These are phyloP conservation scores for Tephrocybe sp. DNA, from an alignment of 768 basidiomycete species.

Conservation along the genomic window DNA sequence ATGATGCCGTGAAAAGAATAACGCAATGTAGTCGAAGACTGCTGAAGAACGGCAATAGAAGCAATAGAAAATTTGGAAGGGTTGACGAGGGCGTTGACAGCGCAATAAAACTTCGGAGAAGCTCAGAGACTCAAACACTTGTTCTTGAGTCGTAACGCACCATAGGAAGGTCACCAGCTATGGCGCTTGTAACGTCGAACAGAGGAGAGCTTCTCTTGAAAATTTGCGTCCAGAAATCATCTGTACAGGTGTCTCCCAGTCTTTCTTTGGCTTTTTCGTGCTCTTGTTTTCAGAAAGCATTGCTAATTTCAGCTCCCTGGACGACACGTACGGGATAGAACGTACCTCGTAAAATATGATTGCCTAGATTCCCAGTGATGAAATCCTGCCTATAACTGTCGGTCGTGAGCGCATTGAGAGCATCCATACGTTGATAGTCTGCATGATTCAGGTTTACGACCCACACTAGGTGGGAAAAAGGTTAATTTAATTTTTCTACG, in stretches of 20 bases:
- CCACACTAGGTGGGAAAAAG: constrained; percentile 23
- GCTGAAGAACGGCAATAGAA: constrained; percentile 40
- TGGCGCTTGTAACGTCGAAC: constrained; percentile 13
- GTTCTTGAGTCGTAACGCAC: constrained; percentile 19
- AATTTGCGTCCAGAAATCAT: constrained; percentile 22
- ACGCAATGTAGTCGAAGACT: constrained; percentile 30
- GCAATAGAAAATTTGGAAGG: constrained; percentile 37
- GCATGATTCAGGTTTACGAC: constrained; percentile 30
- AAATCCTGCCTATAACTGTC: constrained; percentile 35
- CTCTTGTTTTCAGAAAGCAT: constrained; percentile 20
- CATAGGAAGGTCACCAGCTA: constrained; percentile 31
- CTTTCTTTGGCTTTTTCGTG: constrained; percentile 24
- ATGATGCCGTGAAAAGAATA: constrained; percentile 24
- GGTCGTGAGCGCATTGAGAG: constrained; percentile 27
- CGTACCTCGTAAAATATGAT: constrained; percentile 32
- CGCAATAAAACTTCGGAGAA: constrained; percentile 36
- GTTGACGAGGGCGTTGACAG: constrained; percentile 27
- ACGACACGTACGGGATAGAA: no score
- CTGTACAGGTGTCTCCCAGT: constrained; percentile 23
- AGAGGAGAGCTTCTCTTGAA: constrained; percentile 6
- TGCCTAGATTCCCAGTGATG: constrained; percentile 33
- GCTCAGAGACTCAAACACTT: neutral
- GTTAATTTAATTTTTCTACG: no score
- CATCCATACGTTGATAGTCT: constrained; percentile 28
- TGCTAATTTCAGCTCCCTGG: neutral